These are phyloP conservation scores for Trametes sanguinea DNA, from an alignment of 768 basidiomycete species.

Conservation along the genomic window DNA sequence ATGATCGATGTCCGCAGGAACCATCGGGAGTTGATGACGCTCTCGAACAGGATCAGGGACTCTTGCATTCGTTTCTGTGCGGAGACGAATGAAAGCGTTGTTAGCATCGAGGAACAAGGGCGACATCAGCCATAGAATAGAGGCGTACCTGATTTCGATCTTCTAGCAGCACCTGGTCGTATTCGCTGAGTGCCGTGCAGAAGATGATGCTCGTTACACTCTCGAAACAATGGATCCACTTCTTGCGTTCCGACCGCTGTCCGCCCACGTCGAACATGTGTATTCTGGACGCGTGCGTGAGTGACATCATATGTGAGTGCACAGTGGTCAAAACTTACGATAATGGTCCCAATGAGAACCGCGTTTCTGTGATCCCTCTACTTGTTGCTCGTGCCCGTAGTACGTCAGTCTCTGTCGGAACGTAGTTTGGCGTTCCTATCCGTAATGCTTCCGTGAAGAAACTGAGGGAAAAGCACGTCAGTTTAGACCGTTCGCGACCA, in stretches of 20 bases:
- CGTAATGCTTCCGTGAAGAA: constrained; percentile 87
- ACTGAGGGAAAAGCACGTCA: constrained; percentile 39
- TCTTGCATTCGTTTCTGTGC: constrained; percentile 74
- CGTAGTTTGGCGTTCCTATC: constrained; percentile 79
- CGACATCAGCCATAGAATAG: neutral
- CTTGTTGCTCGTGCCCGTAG: constrained; percentile 87
- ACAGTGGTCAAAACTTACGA: constrained; percentile 28
- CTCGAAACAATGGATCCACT: constrained; percentile 70
- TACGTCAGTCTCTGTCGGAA: constrained; percentile 85
- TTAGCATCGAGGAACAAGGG: constrained; percentile 10
- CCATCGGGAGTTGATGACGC: constrained; percentile 80
- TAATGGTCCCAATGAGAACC: constrained; percentile 66
- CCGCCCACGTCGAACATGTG: constrained; percentile 80
- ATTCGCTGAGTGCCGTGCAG: constrained; percentile 74
- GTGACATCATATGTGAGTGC: neutral
- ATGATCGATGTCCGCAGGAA: constrained; percentile 69
- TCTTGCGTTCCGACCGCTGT: constrained; percentile 61
- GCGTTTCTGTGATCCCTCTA: constrained; percentile 88
- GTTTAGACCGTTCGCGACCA: neutral
- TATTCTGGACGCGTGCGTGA: constrained; percentile 37
- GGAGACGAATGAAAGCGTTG: neutral
- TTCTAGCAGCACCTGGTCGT: constrained; percentile 72
- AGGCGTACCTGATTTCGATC: constrained; percentile 61
- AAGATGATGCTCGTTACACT: constrained; percentile 82
- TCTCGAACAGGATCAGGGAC: constrained; percentile 73